Percentiles rank a stretch among this genome's conserved stretches.
Evolutionary conservation across 108 stramenopile genomes (phyloP).

Genomic region (Chaetoceros tenuissimus): DNA sequence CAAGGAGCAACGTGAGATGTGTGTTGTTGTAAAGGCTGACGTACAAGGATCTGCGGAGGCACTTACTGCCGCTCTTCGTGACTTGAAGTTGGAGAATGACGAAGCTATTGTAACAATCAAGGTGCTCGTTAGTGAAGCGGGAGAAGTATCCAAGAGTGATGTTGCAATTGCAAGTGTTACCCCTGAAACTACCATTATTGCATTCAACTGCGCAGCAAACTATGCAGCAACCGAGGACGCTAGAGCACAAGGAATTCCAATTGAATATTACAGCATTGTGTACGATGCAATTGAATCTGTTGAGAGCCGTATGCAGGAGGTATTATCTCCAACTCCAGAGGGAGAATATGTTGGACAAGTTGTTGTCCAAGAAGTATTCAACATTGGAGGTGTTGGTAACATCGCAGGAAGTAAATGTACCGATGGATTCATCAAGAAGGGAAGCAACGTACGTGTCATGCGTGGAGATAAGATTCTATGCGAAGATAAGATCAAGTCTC

Average conservation of each 20-base stretch:
- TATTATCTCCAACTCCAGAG: slow-evolving; percentile 86
- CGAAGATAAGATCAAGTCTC: slow-evolving; percentile 75
- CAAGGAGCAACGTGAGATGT: slow-evolving; percentile 81
- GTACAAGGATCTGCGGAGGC: slow-evolving; percentile 94
- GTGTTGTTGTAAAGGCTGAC: slow-evolving; percentile 92
- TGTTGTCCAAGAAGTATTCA: slow-evolving; percentile 88
- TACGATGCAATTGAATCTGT: slow-evolving; percentile 95
- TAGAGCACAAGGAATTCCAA: slow-evolving; percentile 58
- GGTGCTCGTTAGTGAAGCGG: slow-evolving; percentile 85
- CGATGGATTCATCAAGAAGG: slow-evolving; percentile 81
- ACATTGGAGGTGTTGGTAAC: slow-evolving; percentile 90
- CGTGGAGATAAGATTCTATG: slow-evolving; percentile 86
- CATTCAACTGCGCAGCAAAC: slow-evolving; percentile 87
- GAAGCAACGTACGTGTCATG: slow-evolving; percentile 88
- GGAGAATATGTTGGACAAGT: slow-evolving; percentile 90
- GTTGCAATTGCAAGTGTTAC: slow-evolving; percentile 89
- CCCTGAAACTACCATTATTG: slow-evolving; percentile 80
- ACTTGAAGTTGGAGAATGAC: slow-evolving; percentile 82
- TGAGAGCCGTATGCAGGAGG: slow-evolving; percentile 84
- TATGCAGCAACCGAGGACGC: slow-evolving; percentile 87
- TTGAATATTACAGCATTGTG: slow-evolving; percentile 89
- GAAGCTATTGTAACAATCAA: slow-evolving; percentile 78
- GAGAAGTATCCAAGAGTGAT: slow-evolving; percentile 90
- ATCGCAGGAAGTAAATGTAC: slow-evolving; percentile 91
- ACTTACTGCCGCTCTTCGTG: slow-evolving; percentile 71